phyloP scores from a whole-genome alignment of 768 basidiomycete genomes.

The Termitomyces sp. region DNA sequence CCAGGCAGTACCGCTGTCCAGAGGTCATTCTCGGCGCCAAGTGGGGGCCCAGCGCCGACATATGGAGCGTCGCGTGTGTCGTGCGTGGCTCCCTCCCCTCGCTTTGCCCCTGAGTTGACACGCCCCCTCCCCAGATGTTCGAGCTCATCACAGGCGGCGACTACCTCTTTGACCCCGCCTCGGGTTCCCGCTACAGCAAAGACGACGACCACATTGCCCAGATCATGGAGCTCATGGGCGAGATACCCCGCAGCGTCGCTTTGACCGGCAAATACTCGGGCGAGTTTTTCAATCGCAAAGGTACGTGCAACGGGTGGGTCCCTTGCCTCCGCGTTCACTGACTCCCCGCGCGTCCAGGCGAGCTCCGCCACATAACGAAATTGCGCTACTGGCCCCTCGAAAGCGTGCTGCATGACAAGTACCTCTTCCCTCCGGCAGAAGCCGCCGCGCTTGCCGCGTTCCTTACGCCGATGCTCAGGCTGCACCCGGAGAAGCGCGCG shows the following conservation, averaged over 20 bases:
- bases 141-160: slow-evolving; percentile 96
- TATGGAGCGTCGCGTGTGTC: slow-evolving; percentile 95
- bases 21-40: slow-evolving; percentile 96
- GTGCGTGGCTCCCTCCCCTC: slow-evolving; percentile 40
- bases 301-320: no score
- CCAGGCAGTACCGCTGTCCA: slow-evolving; percentile 94
- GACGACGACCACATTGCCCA: slow-evolving; percentile 98
- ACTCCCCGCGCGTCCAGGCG: slow-evolving; percentile 35
- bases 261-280: slow-evolving; percentile 88
- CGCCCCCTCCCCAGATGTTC: slow-evolving; percentile 56
- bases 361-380: slow-evolving; percentile 92
- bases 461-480: slow-evolving; percentile 83
- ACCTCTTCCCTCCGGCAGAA: slow-evolving; percentile 81
- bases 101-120: not conserved
- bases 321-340: not conserved
- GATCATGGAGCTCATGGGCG: slow-evolving; percentile 93
- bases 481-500: slow-evolving; percentile 85
- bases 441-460: slow-evolving; percentile 79
- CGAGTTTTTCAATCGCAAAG: slow-evolving; percentile 96
- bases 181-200: slow-evolving; percentile 91
- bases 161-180: slow-evolving; percentile 96
- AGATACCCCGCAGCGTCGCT: slow-evolving; percentile 78
- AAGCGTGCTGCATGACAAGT: slow-evolving; percentile 87
- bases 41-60: slow-evolving; percentile 93
- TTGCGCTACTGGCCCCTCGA: slow-evolving; percentile 88